Conservation (phyloP, 495 filamentous ascomycete genomes). For the Penicillium steckii region DNA sequence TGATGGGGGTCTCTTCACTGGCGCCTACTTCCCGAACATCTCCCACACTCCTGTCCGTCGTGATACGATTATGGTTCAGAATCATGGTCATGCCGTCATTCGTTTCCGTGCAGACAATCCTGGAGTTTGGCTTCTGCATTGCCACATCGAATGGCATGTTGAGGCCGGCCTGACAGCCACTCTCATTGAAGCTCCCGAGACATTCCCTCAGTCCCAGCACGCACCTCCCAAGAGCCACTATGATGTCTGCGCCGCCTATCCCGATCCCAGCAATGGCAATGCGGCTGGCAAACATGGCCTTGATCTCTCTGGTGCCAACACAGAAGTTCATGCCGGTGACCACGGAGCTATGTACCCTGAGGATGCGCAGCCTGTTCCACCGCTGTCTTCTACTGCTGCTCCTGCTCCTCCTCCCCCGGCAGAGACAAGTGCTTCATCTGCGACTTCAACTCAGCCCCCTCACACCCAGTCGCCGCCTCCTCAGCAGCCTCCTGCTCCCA, state of each 20-base stretch:
- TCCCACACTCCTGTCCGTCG: conserved; percentile 34
- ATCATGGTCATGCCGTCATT: conserved; percentile 58
- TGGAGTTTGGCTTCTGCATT: conserved; percentile 79
- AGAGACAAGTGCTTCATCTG: background rate
- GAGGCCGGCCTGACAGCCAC: conserved; percentile 68
- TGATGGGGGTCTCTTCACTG: conserved; percentile 44
- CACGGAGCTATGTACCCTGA: conserved; percentile 20
- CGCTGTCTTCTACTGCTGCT: background rate
- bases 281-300: conserved; percentile 24
- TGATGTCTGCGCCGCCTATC: conserved; percentile 21
- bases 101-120: conserved; percentile 71
- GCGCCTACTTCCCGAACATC: conserved; percentile 21
- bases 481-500: conserved; percentile 7
- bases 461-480: conserved; percentile 4
- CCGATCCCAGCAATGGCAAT: conserved; percentile 17
- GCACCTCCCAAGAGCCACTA: conserved; percentile 26
- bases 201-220: conserved; percentile 16
- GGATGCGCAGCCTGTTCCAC: background rate
- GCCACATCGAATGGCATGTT: conserved; percentile 81
- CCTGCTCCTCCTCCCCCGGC: background rate
- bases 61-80: conserved; percentile 58
- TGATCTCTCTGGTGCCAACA: conserved; percentile 19
- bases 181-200: conserved; percentile 58
- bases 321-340: conserved; percentile 2
- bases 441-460: conserved; percentile 2